phyloP scores from a whole-genome alignment of 805 yeast genomes.

The Groenewaldozyma salmanticensis region DNA sequence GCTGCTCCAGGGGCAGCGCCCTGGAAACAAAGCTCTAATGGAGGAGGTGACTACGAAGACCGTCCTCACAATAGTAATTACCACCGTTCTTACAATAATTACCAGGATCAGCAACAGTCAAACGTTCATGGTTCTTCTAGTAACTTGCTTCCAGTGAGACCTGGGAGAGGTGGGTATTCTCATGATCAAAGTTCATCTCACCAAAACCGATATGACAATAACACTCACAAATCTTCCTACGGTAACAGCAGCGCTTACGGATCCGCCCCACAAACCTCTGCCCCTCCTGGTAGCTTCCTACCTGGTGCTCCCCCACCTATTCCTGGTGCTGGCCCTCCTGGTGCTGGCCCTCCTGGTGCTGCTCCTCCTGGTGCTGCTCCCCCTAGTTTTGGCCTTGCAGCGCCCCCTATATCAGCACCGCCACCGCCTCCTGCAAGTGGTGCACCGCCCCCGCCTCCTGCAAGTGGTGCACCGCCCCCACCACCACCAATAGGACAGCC shows the following conservation, averaged over 20 bases:
- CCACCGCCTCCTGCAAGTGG: slow-evolving; percentile 13
- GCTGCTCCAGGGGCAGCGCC: slow-evolving; percentile 3
- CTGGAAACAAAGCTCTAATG: slow-evolving; percentile 7
- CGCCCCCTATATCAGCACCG: slow-evolving; percentile 19
- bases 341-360: background rate
- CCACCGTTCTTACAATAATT: background rate
- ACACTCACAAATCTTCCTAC: background rate
- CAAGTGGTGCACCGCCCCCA: slow-evolving; percentile 8
- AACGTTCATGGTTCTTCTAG: too few relatives aligned
- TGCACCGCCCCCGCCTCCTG: slow-evolving; percentile 5
- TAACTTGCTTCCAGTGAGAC: too few relatives aligned
- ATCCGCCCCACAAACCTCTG: background rate
- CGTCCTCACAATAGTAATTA: background rate
- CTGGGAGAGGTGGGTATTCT: background rate
- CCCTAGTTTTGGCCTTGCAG: slow-evolving; percentile 21
- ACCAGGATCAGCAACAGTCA: background rate
- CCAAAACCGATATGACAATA: background rate
- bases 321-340: background rate
- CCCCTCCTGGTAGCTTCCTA: too few relatives aligned
- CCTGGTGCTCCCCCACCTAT: too few relatives aligned
- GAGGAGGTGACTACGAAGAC: background rate
- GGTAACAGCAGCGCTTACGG: background rate
- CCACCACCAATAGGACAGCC: slow-evolving; percentile 8
- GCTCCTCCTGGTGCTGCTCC: slow-evolving; percentile 27
- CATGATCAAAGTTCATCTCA: background rate